Evolutionary conservation across 108 stramenopile species (phyloP).

Genomic region (Epithemia pelagica): DNA sequence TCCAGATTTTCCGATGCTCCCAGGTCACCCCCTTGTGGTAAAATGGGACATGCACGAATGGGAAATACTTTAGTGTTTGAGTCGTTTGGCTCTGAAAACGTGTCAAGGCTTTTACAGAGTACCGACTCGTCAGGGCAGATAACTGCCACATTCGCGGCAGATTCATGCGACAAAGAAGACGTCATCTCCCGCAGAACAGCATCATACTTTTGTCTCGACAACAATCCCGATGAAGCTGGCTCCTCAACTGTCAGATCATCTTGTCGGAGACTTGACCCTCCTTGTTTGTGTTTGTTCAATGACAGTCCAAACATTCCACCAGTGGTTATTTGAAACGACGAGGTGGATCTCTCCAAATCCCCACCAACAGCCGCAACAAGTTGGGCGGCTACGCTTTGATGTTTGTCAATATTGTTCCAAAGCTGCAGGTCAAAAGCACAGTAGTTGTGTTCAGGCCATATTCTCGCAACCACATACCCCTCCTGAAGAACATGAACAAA

Average conservation of each 20-base stretch:
- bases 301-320: conserved; percentile 76
- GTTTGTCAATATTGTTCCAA: conserved; percentile 38
- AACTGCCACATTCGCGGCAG: conserved; percentile 5
- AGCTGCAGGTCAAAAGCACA: conserved; percentile 58
- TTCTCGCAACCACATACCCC: conserved; percentile 56
- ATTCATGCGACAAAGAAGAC: conserved; percentile 12
- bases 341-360: conserved; percentile 10
- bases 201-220: neutral
- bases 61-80: neutral
- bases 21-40: conserved; percentile 8
- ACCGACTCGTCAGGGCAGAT: neutral
- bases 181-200: conserved; percentile 10
- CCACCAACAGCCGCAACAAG: conserved; percentile 29
- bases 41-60: conserved; percentile 1
- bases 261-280: conserved; percentile 49
- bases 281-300: conserved; percentile 68
- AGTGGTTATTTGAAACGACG: conserved; percentile 59
- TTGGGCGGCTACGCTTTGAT: conserved; percentile 19
- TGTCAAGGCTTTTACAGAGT: neutral
- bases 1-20: neutral
- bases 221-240: neutral
- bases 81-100: conserved; percentile 7
- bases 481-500: conserved; percentile 42
- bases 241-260: neutral
- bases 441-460: conserved; percentile 46